Conservation (phyloP, 306 rosid species). For the Dicorynia guianensis region DNA sequence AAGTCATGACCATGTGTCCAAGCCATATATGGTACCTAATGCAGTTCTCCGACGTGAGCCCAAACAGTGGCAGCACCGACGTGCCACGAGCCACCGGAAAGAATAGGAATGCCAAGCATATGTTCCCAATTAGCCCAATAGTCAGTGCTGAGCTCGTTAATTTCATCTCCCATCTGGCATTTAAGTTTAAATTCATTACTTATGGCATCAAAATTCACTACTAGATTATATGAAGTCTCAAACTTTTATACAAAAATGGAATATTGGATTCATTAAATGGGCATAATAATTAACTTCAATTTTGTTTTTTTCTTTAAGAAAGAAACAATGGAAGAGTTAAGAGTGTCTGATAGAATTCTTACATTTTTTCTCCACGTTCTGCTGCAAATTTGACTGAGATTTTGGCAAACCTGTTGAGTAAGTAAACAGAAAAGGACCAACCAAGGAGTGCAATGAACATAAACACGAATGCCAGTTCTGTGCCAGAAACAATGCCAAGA, state of each 20-base stretch:
- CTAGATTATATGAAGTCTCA: neutral
- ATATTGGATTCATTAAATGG: neutral
- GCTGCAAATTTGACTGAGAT: slow-evolving; percentile 53
- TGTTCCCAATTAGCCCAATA: slow-evolving; percentile 67
- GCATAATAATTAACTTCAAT: neutral
- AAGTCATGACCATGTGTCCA: slow-evolving; percentile 63
- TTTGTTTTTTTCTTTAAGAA: no score
- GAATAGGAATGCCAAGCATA: slow-evolving; percentile 65
- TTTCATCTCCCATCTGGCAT: slow-evolving; percentile 71
- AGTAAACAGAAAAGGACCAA: slow-evolving; percentile 52
- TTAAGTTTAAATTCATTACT: neutral
- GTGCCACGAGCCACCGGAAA: slow-evolving; percentile 85
- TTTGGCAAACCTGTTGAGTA: slow-evolving; percentile 42
- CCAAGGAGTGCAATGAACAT: slow-evolving; percentile 77
- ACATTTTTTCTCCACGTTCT: slow-evolving; percentile 55
- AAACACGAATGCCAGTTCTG: slow-evolving; percentile 59
- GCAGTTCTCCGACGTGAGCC: slow-evolving; percentile 75
- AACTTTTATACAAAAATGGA: neutral
- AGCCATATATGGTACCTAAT: slow-evolving; percentile 86
- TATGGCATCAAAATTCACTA: neutral
- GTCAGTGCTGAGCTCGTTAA: slow-evolving; percentile 44
- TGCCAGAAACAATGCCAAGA: slow-evolving; percentile 76
- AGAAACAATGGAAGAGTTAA: neutral
- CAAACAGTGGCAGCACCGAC: slow-evolving; percentile 66
- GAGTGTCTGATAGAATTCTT: slow-evolving; percentile 7